Evolutionary conservation across 345 rosid species (phyloP).

Genomic region (Populus simonii): DNA sequence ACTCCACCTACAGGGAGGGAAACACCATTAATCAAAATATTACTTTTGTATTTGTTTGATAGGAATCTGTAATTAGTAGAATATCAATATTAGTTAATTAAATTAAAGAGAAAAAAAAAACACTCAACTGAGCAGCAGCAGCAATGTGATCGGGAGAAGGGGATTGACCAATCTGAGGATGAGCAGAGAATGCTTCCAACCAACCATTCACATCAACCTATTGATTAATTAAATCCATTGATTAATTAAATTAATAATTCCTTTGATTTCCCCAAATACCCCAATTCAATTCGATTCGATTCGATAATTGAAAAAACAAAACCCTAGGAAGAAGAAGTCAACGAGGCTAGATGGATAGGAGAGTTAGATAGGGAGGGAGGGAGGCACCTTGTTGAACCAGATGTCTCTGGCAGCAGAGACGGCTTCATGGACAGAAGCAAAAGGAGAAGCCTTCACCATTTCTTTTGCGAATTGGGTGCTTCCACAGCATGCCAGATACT

Average conservation of each 20-base stretch:
- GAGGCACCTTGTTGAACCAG: conserved; percentile 70
- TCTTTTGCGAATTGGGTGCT: conserved; percentile 65
- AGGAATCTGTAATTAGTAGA: no score
- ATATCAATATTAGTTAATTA: no score
- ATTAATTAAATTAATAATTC: not conserved
- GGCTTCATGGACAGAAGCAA: conserved; percentile 48
- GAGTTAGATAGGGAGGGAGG: no score
- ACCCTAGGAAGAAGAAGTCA: not conserved
- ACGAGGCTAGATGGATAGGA: not conserved
- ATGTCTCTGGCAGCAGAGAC: conserved; percentile 54
- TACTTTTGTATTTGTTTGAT: no score
- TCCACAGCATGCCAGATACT: conserved; percentile 73
- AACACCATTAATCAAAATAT: not conserved
- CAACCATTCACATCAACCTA: conserved; percentile 79
- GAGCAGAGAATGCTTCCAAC: conserved; percentile 91
- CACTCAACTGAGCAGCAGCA: conserved; percentile 48
- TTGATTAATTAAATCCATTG: no score
- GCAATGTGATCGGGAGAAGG: conserved; percentile 32
- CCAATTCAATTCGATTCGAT: no score
- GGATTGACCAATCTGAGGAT: conserved; percentile 79
- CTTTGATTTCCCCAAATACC: no score
- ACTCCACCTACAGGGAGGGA: conserved; percentile 44
- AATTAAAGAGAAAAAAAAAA: not conserved
- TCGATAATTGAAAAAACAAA: no score
- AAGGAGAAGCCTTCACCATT: conserved; percentile 63